Evolutionary conservation across 495 filamentous ascomycete species (phyloP), one percentile per base, ranked within the genome.

Genomic region (Xylaria longipes): DNA sequence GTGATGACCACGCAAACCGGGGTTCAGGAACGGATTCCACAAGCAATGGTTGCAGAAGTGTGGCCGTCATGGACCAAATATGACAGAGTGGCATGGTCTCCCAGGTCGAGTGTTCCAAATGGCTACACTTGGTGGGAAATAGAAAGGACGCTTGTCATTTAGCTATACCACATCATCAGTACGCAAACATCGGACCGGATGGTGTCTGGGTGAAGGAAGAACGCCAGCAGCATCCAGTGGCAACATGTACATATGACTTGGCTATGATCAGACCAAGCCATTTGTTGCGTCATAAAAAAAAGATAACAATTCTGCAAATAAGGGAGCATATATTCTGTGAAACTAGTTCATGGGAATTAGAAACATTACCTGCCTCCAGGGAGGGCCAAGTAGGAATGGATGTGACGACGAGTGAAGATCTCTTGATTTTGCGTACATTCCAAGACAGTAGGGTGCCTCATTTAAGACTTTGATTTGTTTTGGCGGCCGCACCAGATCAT

Each of bases 211-310:
- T 27, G 15, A 41, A 64, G 15, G 58, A 56, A 56, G 27, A 33
- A 46, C 27, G 25, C 41, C 39, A 29, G 48, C n/a, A 65, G 37
- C 70, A 72, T 71, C 67, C 57, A 69, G 68, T 65, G 72, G 71
- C 74, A 64, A 72, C 69, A 61, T 77, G 73, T 77, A 79, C 70
- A 77, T 77, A 76, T 52, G 60, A 71, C 72, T 52, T 72, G 75
- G 65, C 50, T 66, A 39, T 72, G 68, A 48, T 48, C 65, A 50
- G 31, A 62, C 41, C 61, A 39, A 54, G 69, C 61, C 64, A 48
- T 73, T 65, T 58, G 70, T 64, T 58, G 68, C 61, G 70, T 71
- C 73, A 67, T 62, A 73, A 54, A 37, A 56, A 64, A 57, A 63
- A 57, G 56, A 73, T 74, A 76, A 73, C 63, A 78, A 73, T 25